Evolutionary conservation across 2,329 filamentous ascomycete genomes (phyloP).

Genomic region (Sarocladium kiliense): DNA sequence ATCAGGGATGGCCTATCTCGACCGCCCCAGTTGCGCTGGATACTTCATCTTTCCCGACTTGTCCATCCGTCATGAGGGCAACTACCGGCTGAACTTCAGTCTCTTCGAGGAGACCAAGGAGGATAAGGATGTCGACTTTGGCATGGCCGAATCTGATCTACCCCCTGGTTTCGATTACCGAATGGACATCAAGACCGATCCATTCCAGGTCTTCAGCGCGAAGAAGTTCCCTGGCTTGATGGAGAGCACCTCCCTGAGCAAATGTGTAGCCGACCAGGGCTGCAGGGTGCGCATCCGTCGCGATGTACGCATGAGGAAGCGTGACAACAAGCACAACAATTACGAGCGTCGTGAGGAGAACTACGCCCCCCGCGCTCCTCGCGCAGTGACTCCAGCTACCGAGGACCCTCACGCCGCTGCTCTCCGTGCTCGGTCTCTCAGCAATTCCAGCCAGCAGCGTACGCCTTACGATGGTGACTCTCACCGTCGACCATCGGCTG

Average conservation of each 20-base stretch:
- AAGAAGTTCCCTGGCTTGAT: constrained; percentile 97
- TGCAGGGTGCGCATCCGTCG: constrained; percentile 93
- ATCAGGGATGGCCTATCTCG: constrained; percentile 92
- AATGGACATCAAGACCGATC: constrained; percentile 72
- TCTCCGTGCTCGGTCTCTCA: constrained; percentile 52
- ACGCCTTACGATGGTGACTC: constrained; percentile 34
- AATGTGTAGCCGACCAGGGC: constrained; percentile 90
- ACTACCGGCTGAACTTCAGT: constrained; percentile 86
- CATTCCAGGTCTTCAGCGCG: constrained; percentile 88
- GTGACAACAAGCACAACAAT: constrained; percentile 58
- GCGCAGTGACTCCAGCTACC: constrained; percentile 28
- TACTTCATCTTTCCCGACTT: constrained; percentile 98
- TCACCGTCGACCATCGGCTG: constrained; percentile 41
- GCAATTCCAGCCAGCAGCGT: constrained; percentile 50
- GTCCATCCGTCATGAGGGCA: constrained; percentile 91
- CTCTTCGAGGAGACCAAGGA: constrained; percentile 93
- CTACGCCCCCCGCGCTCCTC: constrained; percentile 32
- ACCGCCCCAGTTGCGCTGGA: constrained; percentile 72
- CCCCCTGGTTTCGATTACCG: constrained; percentile 65
- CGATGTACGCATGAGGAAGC: constrained; percentile 86
- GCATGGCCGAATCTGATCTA: constrained; percentile 40
- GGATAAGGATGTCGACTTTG: constrained; percentile 67
- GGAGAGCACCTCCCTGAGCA: constrained; percentile 83
- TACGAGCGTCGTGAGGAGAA: constrained; percentile 60
- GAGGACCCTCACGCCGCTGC: constrained; percentile 25